Conservation (phyloP, 305 asterid genomes). For the Solanum hybrid region DNA sequence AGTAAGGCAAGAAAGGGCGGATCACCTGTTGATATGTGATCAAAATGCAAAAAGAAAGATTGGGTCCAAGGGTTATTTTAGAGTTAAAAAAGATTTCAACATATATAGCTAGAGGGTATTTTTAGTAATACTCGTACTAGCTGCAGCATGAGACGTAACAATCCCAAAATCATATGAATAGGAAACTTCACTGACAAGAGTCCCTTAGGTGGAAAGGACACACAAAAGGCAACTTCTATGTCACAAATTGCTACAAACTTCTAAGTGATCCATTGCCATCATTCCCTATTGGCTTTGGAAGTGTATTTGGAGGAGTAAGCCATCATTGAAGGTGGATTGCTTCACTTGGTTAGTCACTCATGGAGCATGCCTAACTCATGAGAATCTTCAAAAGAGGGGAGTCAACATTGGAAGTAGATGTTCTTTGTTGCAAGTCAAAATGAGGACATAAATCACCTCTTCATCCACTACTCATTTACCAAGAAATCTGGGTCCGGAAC, state of each 20-base stretch:
- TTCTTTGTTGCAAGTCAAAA: background rate
- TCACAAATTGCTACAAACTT: background rate
- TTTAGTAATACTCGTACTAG: background rate
- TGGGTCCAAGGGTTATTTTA: background rate
- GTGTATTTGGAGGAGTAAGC: background rate
- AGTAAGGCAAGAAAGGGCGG: background rate
- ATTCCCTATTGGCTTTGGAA: background rate
- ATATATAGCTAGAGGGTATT: background rate
- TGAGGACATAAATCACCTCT: background rate
- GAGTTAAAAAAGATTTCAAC: background rate
- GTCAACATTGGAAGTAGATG: background rate
- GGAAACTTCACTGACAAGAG: background rate
- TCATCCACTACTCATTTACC: background rate
- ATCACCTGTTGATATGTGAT: background rate
- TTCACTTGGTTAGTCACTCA: background rate
- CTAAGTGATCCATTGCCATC: background rate
- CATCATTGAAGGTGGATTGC: background rate
- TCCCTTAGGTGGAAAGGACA: background rate
- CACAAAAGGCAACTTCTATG: background rate
- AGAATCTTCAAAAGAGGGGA: background rate
- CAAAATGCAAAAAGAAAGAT: background rate
- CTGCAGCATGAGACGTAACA: background rate
- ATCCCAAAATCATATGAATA: background rate
- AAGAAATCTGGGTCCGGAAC: background rate
- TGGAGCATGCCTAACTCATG: background rate